A percentile compares a stretch with the other conserved stretches of the same genome.
These are phyloP conservation scores for Fusarium kyushuense DNA, from an alignment of 2,329 filamentous ascomycete species.

Conservation along the genomic window DNA sequence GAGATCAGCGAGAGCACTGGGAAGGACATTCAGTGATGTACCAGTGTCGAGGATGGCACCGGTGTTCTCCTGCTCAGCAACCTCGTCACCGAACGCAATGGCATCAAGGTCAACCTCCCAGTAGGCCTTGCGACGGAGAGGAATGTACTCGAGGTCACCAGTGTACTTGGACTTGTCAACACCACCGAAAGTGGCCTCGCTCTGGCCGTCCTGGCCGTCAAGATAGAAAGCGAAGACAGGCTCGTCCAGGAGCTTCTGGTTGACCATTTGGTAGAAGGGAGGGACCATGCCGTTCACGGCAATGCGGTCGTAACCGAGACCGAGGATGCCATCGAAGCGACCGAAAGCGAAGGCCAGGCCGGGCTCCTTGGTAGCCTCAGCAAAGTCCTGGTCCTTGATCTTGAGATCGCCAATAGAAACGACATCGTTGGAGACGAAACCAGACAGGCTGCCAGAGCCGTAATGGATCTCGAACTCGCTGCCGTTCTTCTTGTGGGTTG, in stretches of 20 bases:
- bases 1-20: constrained; percentile 90
- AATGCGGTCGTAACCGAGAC: constrained; percentile 93
- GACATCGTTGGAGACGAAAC: constrained; percentile 91
- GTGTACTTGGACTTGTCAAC: constrained; percentile 83
- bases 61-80: constrained; percentile 90
- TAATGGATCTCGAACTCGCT: constrained; percentile 93
- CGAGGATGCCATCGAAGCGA: constrained; percentile 95
- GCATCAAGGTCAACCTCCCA: constrained; percentile 98
- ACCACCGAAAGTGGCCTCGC: constrained; percentile 91
- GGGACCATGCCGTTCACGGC: constrained; percentile 96
- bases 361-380: constrained; percentile 94
- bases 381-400: constrained; percentile 92
- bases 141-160: constrained; percentile 92
- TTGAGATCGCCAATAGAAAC: constrained; percentile 89
- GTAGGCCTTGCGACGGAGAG: constrained; percentile 97
- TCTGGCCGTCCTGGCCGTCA: constrained; percentile 77
- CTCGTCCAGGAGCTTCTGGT: constrained; percentile 90
- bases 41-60: constrained; percentile 98
- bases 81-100: constrained; percentile 87
- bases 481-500: constrained; percentile 94
- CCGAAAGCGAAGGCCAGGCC: constrained; percentile 98
- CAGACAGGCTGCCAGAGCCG: constrained; percentile 92
- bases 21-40: constrained; percentile 96
- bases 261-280: constrained; percentile 95
- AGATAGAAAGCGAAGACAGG: constrained; percentile 98